Evolutionary conservation across 441 rosid genomes (phyloP).

Genomic region (Pelargonium myrrhifolium): DNA sequence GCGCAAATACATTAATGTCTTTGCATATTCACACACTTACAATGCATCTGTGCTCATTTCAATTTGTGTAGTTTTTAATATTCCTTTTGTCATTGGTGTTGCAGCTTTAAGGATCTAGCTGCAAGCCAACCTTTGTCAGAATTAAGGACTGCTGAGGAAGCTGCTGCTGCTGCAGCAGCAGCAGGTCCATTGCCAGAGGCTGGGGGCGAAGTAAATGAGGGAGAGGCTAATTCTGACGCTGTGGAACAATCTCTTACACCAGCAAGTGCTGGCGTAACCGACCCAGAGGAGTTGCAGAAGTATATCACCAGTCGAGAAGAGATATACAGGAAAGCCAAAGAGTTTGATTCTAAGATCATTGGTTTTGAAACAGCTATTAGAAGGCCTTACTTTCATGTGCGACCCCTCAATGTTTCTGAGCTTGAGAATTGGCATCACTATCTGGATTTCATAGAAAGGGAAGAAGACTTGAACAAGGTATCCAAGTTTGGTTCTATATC

Average conservation of each 20-base stretch:
- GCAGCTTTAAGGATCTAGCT: conserved; percentile 82
- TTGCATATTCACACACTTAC: background rate
- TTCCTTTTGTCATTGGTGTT: conserved; percentile 18
- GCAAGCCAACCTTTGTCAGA: conserved; percentile 71
- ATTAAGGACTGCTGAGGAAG: conserved; percentile 67
- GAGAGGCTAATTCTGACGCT: conserved; percentile 44
- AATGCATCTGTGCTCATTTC: background rate
- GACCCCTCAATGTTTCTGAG: conserved; percentile 78
- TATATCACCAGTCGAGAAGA: conserved; percentile 76
- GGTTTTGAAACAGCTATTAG: conserved; percentile 92
- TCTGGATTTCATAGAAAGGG: conserved; percentile 71
- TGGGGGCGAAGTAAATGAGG: conserved; percentile 42
- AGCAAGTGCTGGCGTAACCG: conserved; percentile 63
- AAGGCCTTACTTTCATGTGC: conserved; percentile 94
- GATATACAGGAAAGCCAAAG: conserved; percentile 83
- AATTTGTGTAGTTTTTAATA: conserved; percentile 11
- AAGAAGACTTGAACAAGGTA: conserved; percentile 92
- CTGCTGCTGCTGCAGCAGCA: conserved; percentile 30
- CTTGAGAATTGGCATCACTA: conserved; percentile 96
- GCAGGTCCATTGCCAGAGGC: conserved; percentile 36
- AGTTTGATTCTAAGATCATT: conserved; percentile 78
- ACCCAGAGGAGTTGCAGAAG: conserved; percentile 90
- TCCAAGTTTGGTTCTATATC: conserved; percentile 32
- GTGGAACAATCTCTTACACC: conserved; percentile 50
- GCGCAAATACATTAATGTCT: background rate